Evolutionary conservation across 345 rosid genomes (phyloP).

Genomic region (Ricinus communis): DNA sequence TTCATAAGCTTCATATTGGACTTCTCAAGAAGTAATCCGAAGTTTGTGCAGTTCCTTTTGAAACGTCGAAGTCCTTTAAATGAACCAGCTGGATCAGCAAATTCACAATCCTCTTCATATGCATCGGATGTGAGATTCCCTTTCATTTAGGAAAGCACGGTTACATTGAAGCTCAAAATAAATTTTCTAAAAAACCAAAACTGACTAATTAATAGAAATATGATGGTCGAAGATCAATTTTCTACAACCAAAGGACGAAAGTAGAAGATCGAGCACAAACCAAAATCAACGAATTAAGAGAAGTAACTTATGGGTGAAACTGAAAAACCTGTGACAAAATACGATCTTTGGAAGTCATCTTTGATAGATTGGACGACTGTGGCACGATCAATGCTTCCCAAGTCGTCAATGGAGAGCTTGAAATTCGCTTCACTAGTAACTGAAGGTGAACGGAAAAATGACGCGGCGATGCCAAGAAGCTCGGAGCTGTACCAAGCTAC

Average conservation of each 20-base stretch:
- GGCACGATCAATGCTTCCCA: conserved; percentile 57
- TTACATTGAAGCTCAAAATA: too few relatives aligned
- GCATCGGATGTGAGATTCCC: conserved; percentile 72
- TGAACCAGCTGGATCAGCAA: conserved; percentile 98
- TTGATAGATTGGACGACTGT: conserved; percentile 57
- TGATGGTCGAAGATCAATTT: too few relatives aligned
- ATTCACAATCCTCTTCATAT: conserved; percentile 87
- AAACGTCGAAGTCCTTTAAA: conserved; percentile 83
- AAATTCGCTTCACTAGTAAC: conserved; percentile 15
- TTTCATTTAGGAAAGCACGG: conserved; percentile 33
- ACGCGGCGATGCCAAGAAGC: conserved; percentile 87
- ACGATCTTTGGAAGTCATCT: conserved; percentile 72
- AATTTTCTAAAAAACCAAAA: too few relatives aligned
- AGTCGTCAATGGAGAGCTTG: conserved; percentile 43
- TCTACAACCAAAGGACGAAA: too few relatives aligned
- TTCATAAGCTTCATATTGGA: conserved; percentile 85
- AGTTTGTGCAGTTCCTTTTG: conserved; percentile 87
- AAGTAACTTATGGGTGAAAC: not conserved
- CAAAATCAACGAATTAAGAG: not conserved
- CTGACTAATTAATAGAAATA: too few relatives aligned
- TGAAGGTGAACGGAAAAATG: conserved; percentile 54
- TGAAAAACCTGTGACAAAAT: conserved; percentile 75
- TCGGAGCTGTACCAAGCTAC: conserved; percentile 95
- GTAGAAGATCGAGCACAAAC: too few relatives aligned
- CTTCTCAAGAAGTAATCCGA: conserved; percentile 72